These are phyloP conservation scores for Yamadazyma jaroonii DNA, from an alignment of 1,139 yeast genomes.

Conservation along the genomic window DNA sequence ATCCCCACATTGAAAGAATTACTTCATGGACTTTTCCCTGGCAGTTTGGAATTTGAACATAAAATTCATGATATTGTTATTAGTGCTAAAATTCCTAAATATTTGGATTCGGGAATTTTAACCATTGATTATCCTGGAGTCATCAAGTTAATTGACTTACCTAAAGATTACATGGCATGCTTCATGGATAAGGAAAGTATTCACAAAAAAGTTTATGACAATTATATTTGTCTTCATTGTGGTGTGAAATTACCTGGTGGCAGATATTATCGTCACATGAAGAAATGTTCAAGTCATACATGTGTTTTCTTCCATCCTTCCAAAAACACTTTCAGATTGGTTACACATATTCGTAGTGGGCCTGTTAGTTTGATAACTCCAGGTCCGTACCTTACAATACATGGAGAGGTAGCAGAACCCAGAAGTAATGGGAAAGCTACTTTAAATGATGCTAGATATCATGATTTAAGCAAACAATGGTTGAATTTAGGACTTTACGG, in stretches of 20 bases:
- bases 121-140: conserved; percentile 37
- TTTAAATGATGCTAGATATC: conserved; percentile 50
- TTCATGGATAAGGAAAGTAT: conserved; percentile 22
- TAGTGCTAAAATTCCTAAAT: conserved; percentile 26
- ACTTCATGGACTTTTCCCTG: conserved; percentile 4
- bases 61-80: conserved; percentile 23
- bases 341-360: conserved; percentile 28
- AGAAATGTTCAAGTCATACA: conserved; percentile 24
- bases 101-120: conserved; percentile 22
- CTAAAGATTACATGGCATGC: conserved; percentile 32
- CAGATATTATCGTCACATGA: conserved; percentile 21
- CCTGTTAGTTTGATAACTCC: conserved; percentile 34
- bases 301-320: conserved; percentile 47
- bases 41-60: conserved; percentile 20
- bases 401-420: conserved; percentile 66
- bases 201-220: conserved; percentile 20
- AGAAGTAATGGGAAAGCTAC: conserved; percentile 53
- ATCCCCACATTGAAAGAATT: conserved; percentile 13
- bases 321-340: conserved; percentile 34
- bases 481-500: conserved; percentile 49
- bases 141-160: conserved; percentile 38
- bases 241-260: conserved; percentile 20
- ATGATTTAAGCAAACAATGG: conserved; percentile 58
- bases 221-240: conserved; percentile 34
- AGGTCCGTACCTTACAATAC: conserved; percentile 69